Percentiles rank a stretch among this genome's conserved stretches.
Evolutionary conservation across 2,329 filamentous ascomycete species (phyloP).

Genomic region (Didymella segeticola): DNA sequence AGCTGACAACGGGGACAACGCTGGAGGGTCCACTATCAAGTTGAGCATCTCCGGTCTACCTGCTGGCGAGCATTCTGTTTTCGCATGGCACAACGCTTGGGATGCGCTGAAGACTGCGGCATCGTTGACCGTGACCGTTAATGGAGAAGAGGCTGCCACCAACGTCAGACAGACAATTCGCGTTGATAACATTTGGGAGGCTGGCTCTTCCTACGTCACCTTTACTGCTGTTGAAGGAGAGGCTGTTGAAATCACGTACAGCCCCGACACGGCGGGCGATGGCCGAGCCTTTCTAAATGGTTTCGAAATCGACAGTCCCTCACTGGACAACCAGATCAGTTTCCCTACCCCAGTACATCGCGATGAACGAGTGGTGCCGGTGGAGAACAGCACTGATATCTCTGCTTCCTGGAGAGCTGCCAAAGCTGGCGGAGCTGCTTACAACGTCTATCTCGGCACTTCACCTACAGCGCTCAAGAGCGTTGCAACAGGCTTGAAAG

Average conservation of each 20-base stretch:
- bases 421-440: constrained; percentile 11
- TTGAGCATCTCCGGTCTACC: constrained; percentile 36
- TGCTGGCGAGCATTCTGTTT: constrained; percentile 35
- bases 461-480: constrained; percentile 13
- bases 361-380: constrained; percentile 31
- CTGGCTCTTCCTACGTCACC: constrained; percentile 35
- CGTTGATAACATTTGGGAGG: constrained; percentile 43
- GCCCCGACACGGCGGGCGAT: constrained; percentile 17
- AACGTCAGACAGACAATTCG: constrained; percentile 31
- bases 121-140: constrained; percentile 30
- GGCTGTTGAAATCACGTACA: constrained; percentile 33
- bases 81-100: constrained; percentile 45
- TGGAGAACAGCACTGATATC: constrained; percentile 24
- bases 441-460: constrained; percentile 39
- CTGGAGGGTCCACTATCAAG: constrained; percentile 23
- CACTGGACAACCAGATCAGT: constrained; percentile 29
- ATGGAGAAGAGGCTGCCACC: constrained; percentile 23
- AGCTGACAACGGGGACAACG: constrained; percentile 24
- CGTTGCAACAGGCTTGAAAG: constrained; percentile 8
- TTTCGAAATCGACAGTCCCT: constrained; percentile 39
- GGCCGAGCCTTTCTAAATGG: constrained; percentile 40
- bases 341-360: constrained; percentile 39
- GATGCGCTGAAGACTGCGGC: constrained; percentile 30
- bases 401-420: constrained; percentile 33
- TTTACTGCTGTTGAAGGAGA: constrained; percentile 28